A percentile compares a stretch with the other conserved stretches of the same genome.
Conservation (phyloP, 225 moss, liverwort and hornwort genomes). For the Polytrichum commune region DNA sequence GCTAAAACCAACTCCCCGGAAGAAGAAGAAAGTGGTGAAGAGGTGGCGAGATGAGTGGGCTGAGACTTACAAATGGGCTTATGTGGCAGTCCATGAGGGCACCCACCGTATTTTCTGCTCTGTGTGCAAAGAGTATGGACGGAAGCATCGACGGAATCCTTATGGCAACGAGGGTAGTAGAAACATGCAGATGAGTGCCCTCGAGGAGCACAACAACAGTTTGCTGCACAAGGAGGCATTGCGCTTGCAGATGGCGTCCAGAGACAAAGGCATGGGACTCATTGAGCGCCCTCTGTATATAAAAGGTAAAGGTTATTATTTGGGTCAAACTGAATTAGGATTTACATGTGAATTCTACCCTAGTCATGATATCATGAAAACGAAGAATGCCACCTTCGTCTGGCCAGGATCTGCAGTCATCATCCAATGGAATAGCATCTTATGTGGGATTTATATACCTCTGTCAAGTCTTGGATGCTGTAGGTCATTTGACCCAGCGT, state of each 20-base stretch:
- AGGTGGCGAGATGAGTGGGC: conserved; percentile 99
- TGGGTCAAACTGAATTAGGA: no score
- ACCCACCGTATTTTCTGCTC: conserved; percentile 97
- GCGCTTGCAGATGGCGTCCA: conserved; percentile 94
- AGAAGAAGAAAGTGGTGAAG: conserved; percentile 99
- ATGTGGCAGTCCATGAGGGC: conserved; percentile 83
- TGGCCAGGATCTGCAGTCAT: no score
- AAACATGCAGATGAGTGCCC: conserved; percentile 99
- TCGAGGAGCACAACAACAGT: conserved; percentile 99
- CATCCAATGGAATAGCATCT: no score
- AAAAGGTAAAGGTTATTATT: conserved; percentile 51
- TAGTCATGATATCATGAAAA: no score
- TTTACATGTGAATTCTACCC: no score
- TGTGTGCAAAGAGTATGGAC: conserved; percentile 95
- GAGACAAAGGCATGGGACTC: conserved; percentile 91
- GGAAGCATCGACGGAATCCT: conserved; percentile 94
- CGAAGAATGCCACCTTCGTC: no score
- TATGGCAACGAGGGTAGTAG: conserved; percentile 99
- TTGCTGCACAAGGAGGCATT: conserved; percentile 94
- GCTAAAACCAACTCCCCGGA: conserved; percentile 85
- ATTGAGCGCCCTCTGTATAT: conserved; percentile 80
- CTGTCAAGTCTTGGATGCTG: no score
- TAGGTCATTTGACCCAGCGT: no score
- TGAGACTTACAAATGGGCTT: conserved; percentile 99
- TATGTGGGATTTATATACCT: no score